A percentile compares a stretch with the other conserved stretches of the same genome.
Conservation (phyloP, 192 early-diverging fungal genomes). For the Linderina pennispora region DNA sequence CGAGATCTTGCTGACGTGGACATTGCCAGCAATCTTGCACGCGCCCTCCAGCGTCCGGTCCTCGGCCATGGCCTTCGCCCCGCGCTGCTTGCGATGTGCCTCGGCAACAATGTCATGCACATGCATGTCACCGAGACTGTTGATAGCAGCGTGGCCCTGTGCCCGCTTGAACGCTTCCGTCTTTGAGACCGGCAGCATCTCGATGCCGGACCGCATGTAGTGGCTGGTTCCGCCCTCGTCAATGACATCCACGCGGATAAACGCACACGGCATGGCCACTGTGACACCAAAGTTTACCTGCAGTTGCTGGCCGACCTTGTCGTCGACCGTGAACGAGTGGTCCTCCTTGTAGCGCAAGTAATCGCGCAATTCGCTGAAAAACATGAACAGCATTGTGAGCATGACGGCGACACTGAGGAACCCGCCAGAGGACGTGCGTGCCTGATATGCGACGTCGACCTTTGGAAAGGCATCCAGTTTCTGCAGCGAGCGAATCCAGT, state of each 20-base stretch:
- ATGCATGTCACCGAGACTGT: conserved; percentile 5
- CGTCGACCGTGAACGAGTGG: conserved; percentile 80
- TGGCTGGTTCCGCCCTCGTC: conserved; percentile 28
- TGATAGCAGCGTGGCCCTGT: background rate
- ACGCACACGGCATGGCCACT: conserved; percentile 77
- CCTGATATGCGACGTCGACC: conserved; percentile 72
- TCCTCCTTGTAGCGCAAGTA: conserved; percentile 58
- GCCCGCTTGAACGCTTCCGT: background rate
- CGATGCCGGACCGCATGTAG: conserved; percentile 9
- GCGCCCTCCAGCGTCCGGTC: conserved; percentile 43
- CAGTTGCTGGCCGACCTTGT: conserved; percentile 51
- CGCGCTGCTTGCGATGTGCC: conserved; percentile 1
- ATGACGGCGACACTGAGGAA: conserved; percentile 66
- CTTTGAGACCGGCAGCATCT: background rate
- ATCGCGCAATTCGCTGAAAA: conserved; percentile 60
- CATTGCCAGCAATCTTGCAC: conserved; percentile 70
- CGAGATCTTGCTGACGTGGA: conserved; percentile 71
- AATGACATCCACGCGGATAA: conserved; percentile 35
- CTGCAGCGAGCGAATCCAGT: conserved; percentile 6
- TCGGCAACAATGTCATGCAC: conserved; percentile 36
- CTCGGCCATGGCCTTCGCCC: background rate
- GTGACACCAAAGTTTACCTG: conserved; percentile 85
- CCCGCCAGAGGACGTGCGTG: conserved; percentile 66
- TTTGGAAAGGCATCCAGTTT: conserved; percentile 83
- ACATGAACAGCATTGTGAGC: conserved; percentile 60